Percentiles rank a stretch among this genome's conserved stretches.
Evolutionary conservation across 192 early-diverging fungal species (phyloP).

Genomic region (Gamsiella multidivaricata): DNA sequence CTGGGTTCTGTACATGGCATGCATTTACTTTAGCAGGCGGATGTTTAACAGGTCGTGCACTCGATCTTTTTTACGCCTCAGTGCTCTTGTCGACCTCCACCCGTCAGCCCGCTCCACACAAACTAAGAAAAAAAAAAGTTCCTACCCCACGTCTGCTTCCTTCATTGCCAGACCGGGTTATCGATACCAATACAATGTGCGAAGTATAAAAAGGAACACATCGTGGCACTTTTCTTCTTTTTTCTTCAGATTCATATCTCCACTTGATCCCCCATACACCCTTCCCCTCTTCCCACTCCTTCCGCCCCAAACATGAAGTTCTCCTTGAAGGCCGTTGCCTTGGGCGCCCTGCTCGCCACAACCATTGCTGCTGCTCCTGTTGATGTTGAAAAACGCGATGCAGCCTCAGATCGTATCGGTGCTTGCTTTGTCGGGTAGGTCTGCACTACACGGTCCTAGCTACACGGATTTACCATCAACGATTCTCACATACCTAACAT

Average conservation of each 20-base stretch:
- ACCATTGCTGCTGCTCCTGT: slow-evolving; percentile 32
- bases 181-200: no score
- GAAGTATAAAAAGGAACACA: not conserved
- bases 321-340: slow-evolving; percentile 40
- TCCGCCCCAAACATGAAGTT: slow-evolving; percentile 27
- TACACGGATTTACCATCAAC: no score
- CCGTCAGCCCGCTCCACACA: not conserved
- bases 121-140: slow-evolving; percentile 5
- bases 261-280: not conserved
- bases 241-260: slow-evolving; percentile 18
- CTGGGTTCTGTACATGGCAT: not conserved
- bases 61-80: no score
- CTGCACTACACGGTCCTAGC: no score
- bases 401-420: slow-evolving; percentile 26
- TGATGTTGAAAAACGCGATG: slow-evolving; percentile 45
- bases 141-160: slow-evolving; percentile 4
- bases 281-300: not conserved
- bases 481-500: no score
- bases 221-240: not conserved
- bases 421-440: slow-evolving; percentile 50
- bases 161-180: not conserved
- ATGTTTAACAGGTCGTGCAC: not conserved
- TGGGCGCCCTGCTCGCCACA: slow-evolving; percentile 31
- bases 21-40: not conserved
- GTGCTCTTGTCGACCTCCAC: not conserved